Evolutionary conservation across 768 basidiomycete genomes (phyloP).

Genomic region (Leccinum subgranulosum): DNA sequence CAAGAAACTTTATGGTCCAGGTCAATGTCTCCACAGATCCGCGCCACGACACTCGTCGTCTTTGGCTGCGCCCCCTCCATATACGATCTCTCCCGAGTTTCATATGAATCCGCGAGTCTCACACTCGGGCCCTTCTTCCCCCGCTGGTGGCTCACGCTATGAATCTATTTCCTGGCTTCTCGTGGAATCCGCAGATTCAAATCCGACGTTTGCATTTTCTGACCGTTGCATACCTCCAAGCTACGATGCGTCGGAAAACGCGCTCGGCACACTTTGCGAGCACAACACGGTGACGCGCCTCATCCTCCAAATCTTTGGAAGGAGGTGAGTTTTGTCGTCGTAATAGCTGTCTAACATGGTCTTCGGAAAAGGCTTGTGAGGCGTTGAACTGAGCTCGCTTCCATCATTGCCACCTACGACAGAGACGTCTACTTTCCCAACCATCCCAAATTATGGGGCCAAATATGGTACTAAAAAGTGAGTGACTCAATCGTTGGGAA

Average conservation of each 20-base stretch:
- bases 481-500: neutral
- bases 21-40: conserved; percentile 6
- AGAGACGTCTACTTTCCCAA: conserved; percentile 59
- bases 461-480: conserved; percentile 37
- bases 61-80: conserved; percentile 17
- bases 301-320: conserved; percentile 51
- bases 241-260: conserved; percentile 21
- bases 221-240: conserved; percentile 21
- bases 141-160: conserved; percentile 4
- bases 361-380: neutral
- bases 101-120: conserved; percentile 2
- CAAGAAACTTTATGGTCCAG: conserved; percentile 7
- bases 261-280: conserved; percentile 31
- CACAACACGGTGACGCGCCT: conserved; percentile 70
- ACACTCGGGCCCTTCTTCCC: neutral
- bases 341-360: neutral
- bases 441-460: too few species aligned
- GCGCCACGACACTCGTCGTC: neutral
- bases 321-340: conserved; percentile 35
- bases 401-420: conserved; percentile 48
- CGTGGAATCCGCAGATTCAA: conserved; percentile 22
- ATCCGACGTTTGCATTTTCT: conserved; percentile 17
- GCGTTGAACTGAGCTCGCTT: conserved; percentile 43
- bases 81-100: conserved; percentile 6
- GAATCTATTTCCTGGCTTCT: conserved; percentile 16